These are phyloP conservation scores for Hansenula lynferdii DNA, from an alignment of 1,139 yeast genomes.

Conservation along the genomic window DNA sequence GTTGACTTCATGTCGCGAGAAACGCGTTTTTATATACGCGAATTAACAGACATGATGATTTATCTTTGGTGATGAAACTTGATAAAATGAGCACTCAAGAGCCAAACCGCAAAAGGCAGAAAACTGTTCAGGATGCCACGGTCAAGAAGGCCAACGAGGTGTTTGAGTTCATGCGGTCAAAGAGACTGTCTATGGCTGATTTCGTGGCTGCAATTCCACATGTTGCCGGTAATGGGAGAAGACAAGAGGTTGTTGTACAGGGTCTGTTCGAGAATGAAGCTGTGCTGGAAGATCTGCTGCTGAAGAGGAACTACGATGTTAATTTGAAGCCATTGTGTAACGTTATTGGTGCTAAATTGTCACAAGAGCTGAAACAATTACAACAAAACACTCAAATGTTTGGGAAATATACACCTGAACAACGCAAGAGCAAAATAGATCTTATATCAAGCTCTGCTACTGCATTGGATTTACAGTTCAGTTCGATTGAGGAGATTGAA, in stretches of 20 bases:
- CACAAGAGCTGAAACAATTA: not conserved
- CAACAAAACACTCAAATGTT: not conserved
- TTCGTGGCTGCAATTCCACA: not conserved
- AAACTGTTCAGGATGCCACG: not conserved
- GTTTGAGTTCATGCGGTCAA: constrained; percentile 1
- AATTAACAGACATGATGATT: no score
- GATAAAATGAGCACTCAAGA: no score
- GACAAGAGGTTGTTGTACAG: not conserved
- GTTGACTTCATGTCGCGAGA: not conserved
- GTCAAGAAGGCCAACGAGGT: constrained; percentile 3
- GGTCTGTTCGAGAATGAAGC: not conserved
- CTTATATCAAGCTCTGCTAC: not conserved
- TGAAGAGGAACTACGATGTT: not conserved
- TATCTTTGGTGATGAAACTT: no score
- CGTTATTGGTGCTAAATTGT: not conserved
- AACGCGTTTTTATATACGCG: not conserved
- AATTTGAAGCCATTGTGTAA: not conserved
- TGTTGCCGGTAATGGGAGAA: constrained; percentile 2
- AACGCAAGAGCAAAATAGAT: not conserved
- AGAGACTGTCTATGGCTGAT: constrained; percentile 1
- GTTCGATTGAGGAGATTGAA: not conserved
- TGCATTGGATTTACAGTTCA: not conserved
- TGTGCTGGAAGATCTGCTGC: not conserved
- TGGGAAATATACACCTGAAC: not conserved
- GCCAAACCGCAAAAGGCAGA: not conserved